A percentile compares a stretch with the other conserved stretches of the same genome.
phyloP scores from a whole-genome alignment of 768 basidiomycete genomes.

The Xanthoconium stramineum region DNA sequence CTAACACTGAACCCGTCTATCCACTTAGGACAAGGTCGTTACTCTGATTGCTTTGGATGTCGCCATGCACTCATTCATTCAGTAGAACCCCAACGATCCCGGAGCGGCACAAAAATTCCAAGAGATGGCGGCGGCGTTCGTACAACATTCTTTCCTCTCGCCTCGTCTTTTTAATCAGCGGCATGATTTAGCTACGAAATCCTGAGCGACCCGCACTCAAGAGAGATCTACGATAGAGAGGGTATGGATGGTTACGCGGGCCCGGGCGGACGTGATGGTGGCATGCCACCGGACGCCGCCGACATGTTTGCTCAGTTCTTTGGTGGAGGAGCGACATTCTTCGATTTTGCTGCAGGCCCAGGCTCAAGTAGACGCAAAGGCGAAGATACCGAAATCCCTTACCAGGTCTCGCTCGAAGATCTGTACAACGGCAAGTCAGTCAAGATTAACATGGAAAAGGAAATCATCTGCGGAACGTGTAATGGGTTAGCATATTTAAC shows the following conservation, averaged over 20 bases:
- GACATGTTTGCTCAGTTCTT: slow-evolving; percentile 81
- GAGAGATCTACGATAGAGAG: slow-evolving; percentile 68
- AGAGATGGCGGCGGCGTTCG: slow-evolving; percentile 84
- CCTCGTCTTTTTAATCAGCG: slow-evolving; percentile 6
- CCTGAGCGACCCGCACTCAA: slow-evolving; percentile 63
- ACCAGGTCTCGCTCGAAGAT: slow-evolving; percentile 89
- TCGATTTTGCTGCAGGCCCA: slow-evolving; percentile 60
- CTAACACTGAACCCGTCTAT: background rate
- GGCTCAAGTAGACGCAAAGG: slow-evolving; percentile 53
- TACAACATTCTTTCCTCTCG: slow-evolving; percentile 15
- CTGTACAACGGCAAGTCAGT: slow-evolving; percentile 88
- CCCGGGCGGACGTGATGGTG: slow-evolving; percentile 41
- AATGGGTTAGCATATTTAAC: slow-evolving; percentile 55
- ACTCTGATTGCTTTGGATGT: background rate
- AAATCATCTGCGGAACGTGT: slow-evolving; percentile 73
- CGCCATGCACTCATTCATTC: background rate
- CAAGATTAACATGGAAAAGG: slow-evolving; percentile 86
- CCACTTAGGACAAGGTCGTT: slow-evolving; percentile 61
- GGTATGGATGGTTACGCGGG: slow-evolving; percentile 69
- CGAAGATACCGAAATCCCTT: slow-evolving; percentile 71
- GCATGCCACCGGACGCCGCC: slow-evolving; percentile 47
- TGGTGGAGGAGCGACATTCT: slow-evolving; percentile 52
- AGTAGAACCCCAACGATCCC: slow-evolving; percentile 85
- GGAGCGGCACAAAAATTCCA: slow-evolving; percentile 82
- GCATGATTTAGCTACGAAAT: slow-evolving; percentile 67